Percentiles rank a stretch among this genome's conserved stretches.
Evolutionary conservation across 352 stramenopile genomes (phyloP).

Genomic region (Globisporangium paddicum): DNA sequence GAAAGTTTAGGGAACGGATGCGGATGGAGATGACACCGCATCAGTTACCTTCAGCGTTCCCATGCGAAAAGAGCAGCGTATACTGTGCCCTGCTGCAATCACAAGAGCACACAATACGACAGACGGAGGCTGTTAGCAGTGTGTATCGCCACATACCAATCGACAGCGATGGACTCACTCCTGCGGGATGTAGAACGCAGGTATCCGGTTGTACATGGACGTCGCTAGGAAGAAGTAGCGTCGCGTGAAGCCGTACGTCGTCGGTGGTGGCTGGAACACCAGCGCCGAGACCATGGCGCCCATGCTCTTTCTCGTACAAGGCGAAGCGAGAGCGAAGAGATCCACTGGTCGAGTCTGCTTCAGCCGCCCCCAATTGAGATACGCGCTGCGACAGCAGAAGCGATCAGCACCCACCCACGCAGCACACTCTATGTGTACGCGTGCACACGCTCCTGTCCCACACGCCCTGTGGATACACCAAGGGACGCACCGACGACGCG

Average conservation of each 20-base stretch:
- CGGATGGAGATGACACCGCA: neutral
- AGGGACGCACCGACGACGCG: neutral
- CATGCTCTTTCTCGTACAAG: slow-evolving; percentile 34
- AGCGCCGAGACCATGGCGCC: slow-evolving; percentile 74
- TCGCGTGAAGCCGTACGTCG: slow-evolving; percentile 71
- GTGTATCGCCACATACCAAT: neutral
- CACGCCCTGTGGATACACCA: neutral
- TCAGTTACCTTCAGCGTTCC: slow-evolving; percentile 91
- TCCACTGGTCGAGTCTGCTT: neutral
- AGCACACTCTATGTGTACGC: neutral
- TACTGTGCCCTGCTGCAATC: slow-evolving; percentile 83
- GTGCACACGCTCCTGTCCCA: neutral
- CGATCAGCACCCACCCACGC: neutral
- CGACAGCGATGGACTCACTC: slow-evolving; percentile 37
- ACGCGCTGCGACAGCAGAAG: neutral
- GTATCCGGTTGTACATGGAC: slow-evolving; percentile 84
- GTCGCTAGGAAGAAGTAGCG: slow-evolving; percentile 95
- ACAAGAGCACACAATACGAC: neutral
- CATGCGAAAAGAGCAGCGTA: slow-evolving; percentile 96
- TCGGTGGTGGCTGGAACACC: slow-evolving; percentile 85
- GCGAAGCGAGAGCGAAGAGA: neutral
- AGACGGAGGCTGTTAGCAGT: neutral
- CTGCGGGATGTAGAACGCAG: slow-evolving; percentile 94
- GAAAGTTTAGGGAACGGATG: neutral
- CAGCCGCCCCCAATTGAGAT: neutral